phyloP scores from a whole-genome alignment of 1,139 yeast species.

The Saccharomyces pastorianus region DNA sequence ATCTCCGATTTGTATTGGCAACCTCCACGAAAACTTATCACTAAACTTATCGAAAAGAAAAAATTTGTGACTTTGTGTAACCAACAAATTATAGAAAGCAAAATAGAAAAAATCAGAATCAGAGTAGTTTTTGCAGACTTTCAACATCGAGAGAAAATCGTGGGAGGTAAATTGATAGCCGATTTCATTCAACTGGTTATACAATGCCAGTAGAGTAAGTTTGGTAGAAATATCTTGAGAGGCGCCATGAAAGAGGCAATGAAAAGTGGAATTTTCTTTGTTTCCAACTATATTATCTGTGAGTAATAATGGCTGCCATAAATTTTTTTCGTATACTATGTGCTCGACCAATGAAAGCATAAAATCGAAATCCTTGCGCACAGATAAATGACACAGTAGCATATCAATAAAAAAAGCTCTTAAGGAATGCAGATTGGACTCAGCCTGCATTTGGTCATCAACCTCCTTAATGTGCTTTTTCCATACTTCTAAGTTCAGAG shows the following conservation, averaged over 20 bases:
- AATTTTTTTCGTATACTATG: slow-evolving; percentile 7
- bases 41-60: neutral
- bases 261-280: slow-evolving; percentile 9
- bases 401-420: neutral
- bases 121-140: slow-evolving; percentile 7
- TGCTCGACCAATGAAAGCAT: slow-evolving; percentile 9
- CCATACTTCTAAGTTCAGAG: neutral
- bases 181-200: slow-evolving; percentile 3
- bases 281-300: slow-evolving; percentile 6
- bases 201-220: neutral
- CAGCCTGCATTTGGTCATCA: neutral
- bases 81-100: slow-evolving; percentile 10
- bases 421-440: neutral
- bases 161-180: slow-evolving; percentile 9
- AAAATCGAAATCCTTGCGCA: slow-evolving; percentile 8
- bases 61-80: slow-evolving; percentile 1
- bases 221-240: neutral
- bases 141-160: slow-evolving; percentile 15
- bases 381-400: neutral
- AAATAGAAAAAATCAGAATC: slow-evolving; percentile 9
- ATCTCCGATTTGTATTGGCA: neutral
- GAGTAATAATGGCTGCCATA: slow-evolving; percentile 7
- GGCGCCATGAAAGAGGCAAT: neutral
- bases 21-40: neutral
- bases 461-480: neutral